Percentiles rank a stretch among this genome's conserved stretches.
Evolutionary conservation across 345 rosid genomes (phyloP).

Genomic region (Eucalyptus camaldulensis): DNA sequence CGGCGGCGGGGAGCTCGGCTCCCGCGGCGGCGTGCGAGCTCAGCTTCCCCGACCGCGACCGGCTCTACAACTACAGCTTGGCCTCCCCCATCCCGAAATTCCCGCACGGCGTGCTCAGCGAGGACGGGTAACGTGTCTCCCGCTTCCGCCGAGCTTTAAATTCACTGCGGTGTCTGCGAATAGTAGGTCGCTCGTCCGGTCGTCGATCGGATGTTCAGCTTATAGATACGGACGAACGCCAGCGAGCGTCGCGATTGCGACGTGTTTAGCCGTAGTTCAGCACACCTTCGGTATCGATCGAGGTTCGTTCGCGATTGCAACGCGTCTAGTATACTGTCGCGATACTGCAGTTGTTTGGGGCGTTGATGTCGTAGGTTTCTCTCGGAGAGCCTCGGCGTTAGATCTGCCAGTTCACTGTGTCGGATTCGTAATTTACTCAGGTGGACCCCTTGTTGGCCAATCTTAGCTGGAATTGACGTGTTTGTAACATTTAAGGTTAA

Average conservation of each 20-base stretch:
- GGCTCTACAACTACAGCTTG: conserved; percentile 59
- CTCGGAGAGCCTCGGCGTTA: not conserved
- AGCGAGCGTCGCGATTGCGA: not conserved
- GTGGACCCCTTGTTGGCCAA: not conserved
- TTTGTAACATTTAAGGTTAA: not conserved
- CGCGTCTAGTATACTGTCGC: not conserved
- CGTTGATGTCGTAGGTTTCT: not conserved
- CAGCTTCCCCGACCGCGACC: conserved; percentile 36
- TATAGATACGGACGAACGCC: not conserved
- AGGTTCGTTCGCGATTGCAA: not conserved
- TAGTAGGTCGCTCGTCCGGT: not conserved
- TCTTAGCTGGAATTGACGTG: not conserved
- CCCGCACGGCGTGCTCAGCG: conserved; percentile 92
- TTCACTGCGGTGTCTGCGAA: not conserved
- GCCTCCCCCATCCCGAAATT: conserved; percentile 44
- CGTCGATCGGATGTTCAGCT: not conserved
- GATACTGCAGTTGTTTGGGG: not conserved
- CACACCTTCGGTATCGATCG: not conserved
- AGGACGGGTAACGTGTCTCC: conserved; percentile 67
- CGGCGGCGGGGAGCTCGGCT: conserved; percentile 3
- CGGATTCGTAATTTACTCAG: not conserved
- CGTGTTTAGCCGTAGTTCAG: not conserved
- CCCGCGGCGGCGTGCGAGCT: conserved; percentile 36
- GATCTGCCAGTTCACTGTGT: not conserved
- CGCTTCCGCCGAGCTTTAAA: not conserved